Evolutionary conservation across 192 early-diverging fungal genomes (phyloP), one percentile per base, ranked within the genome.

Genomic region (Spinellus fusiger): DNA sequence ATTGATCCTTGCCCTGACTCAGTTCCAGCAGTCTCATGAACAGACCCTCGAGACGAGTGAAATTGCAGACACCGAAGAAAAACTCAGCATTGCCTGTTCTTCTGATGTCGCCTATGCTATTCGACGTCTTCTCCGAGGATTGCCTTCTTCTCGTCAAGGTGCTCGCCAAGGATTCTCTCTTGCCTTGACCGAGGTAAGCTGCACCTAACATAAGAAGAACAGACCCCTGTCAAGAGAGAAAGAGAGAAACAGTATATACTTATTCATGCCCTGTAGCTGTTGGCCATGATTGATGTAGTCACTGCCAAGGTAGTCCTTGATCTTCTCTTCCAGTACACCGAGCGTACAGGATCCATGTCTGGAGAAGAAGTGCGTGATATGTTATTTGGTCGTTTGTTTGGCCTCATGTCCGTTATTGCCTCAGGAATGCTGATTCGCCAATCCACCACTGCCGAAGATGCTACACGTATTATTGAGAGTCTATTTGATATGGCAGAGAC

Each of bases 81-180:
- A 73, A 16, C 60, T 93, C 34, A 84, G 91, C 53, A 65, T 68
- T 56, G 66, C 76, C 35, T 89, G 84, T 66, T 83, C 89, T 15
- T 80, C 82, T 38, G 93, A 95, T 61, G 86, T 97, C 16, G 69
- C 87, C 7, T 99, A 99, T 64, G 90, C 87, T 0, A 65, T 96
- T 12, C 86, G 85, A 68, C 87, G 97, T 58, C 79, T 99, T 46
- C 73, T 96, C 53, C 77, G 89, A 63, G 97, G 97, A 57, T 76
- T 99, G 40, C 82, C 91, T 25, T 89, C 86, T 48, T 82, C 88
- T 9, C 82, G 94, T 35, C 84, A 91, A 49, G 93, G 86, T 18
- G 95, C 97, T 13, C 79, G 97, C 46, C 95, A 97, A 58, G 97
- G 97, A 6, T 99, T 95, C 73, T 84, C 94, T 16, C 77, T 96